phyloP scores from a whole-genome alignment of 2,329 filamentous ascomycete species.

The Cryphonectria parasitica region DNA sequence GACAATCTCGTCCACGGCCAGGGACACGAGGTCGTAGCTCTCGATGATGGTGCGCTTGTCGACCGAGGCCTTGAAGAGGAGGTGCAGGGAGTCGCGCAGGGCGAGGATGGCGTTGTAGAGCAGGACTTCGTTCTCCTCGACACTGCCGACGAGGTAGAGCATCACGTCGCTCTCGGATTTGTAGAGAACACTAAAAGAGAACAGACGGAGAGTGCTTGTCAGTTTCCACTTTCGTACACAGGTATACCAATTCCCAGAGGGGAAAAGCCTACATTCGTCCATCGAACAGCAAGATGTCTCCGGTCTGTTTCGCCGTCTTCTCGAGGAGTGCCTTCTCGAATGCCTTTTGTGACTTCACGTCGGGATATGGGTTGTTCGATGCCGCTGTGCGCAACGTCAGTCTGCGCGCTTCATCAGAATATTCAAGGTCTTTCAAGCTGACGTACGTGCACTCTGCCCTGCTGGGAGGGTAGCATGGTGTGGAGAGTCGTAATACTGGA shows the following conservation, averaged over 20 bases:
- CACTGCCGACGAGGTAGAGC: constrained; percentile 87
- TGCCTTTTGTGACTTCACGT: constrained; percentile 89
- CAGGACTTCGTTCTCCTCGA: constrained; percentile 96
- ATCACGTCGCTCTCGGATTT: constrained; percentile 98
- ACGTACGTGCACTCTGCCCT: constrained; percentile 34
- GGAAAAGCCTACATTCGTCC: constrained; percentile 65
- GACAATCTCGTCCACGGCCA: constrained; percentile 93
- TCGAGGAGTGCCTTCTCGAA: constrained; percentile 96
- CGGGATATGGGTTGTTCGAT: constrained; percentile 76
- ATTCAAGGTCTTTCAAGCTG: constrained; percentile 28
- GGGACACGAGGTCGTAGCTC: constrained; percentile 94
- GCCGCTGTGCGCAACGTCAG: constrained; percentile 27
- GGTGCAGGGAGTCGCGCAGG: constrained; percentile 85
- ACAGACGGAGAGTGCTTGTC: not conserved
- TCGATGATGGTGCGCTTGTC: constrained; percentile 98
- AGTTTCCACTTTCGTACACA: not conserved
- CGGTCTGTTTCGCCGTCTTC: constrained; percentile 94
- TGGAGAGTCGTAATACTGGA: constrained; percentile 71
- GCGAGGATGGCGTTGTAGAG: constrained; percentile 93
- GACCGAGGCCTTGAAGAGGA: constrained; percentile 94
- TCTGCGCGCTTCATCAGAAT: not conserved
- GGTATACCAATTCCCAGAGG: not conserved
- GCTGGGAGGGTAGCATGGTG: constrained; percentile 47
- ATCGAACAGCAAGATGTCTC: constrained; percentile 97
- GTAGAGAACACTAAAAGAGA: constrained; percentile 69